Evolutionary conservation across 2,329 filamentous ascomycete species (phyloP).

Genomic region (Monosporascus ibericus): DNA sequence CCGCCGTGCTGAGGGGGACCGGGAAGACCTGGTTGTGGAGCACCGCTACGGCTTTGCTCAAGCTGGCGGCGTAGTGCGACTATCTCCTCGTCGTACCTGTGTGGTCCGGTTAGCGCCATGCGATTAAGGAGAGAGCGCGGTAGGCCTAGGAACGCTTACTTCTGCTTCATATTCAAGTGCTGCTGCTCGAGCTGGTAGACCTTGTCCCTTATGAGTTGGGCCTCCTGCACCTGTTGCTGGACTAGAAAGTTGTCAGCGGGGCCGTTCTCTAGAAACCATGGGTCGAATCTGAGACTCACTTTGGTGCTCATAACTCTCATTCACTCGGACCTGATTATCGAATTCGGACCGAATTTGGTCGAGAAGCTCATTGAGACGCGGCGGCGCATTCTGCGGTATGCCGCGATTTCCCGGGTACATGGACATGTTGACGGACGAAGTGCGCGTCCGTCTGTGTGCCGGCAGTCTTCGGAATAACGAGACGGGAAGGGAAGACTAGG

Average conservation of each 20-base stretch:
- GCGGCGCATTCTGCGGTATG: conserved; percentile 55
- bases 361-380: conserved; percentile 82
- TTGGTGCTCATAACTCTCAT: conserved; percentile 86
- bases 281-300: conserved; percentile 56
- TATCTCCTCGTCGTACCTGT: conserved; percentile 91
- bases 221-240: conserved; percentile 84
- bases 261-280: not conserved
- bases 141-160: conserved; percentile 53
- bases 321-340: conserved; percentile 73
- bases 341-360: conserved; percentile 90
- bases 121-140: no score
- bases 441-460: not conserved
- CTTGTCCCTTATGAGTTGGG: conserved; percentile 89
- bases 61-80: conserved; percentile 80
- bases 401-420: conserved; percentile 86
- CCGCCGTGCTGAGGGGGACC: conserved; percentile 70
- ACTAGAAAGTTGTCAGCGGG: conserved; percentile 49
- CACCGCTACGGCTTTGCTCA: conserved; percentile 63
- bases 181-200: conserved; percentile 89
- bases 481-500: no score
- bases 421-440: conserved; percentile 39
- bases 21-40: conserved; percentile 52
- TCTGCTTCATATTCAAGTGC: conserved; percentile 82
- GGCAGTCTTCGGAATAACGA: no score
- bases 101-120: conserved; percentile 8